A percentile compares a stretch with the other conserved stretches of the same genome.
These are phyloP conservation scores for Rhodotorula kratochvilovae DNA, from an alignment of 768 basidiomycete species.

Conservation along the genomic window DNA sequence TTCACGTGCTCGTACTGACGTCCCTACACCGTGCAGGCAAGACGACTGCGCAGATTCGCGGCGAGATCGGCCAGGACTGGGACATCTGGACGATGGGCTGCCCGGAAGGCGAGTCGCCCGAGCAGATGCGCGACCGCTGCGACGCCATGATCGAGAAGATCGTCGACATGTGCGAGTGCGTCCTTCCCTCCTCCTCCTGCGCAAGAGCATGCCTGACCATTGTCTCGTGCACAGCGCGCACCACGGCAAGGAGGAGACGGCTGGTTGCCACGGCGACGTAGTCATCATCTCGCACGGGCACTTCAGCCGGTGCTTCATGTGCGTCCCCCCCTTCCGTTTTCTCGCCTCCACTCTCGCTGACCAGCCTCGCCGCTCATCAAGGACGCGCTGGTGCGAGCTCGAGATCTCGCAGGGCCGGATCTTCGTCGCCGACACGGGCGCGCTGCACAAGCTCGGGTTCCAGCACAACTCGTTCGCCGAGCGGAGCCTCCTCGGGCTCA, in stretches of 20 bases:
- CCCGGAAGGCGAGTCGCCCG: conserved; percentile 77
- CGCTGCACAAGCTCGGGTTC: conserved; percentile 27
- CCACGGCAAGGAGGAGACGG: conserved; percentile 68
- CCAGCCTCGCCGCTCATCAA: conserved; percentile 42
- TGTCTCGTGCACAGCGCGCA: conserved; percentile 56
- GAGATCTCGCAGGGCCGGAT: conserved; percentile 52
- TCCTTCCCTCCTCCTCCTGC: neutral
- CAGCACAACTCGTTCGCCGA: conserved; percentile 35
- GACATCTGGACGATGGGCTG: conserved; percentile 54
- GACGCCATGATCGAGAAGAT: conserved; percentile 72
- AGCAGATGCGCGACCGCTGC: conserved; percentile 73
- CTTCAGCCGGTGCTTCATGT: conserved; percentile 50
- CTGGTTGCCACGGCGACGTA: conserved; percentile 66
- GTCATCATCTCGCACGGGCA: conserved; percentile 83
- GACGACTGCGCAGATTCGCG: conserved; percentile 18
- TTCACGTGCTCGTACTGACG: too few relatives aligned
- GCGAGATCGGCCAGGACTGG: conserved; percentile 56
- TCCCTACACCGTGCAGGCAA: conserved; percentile 38
- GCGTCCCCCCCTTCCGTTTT: neutral
- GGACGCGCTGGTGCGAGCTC: conserved; percentile 75
- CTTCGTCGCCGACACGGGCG: conserved; percentile 36
- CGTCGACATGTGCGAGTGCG: conserved; percentile 37
- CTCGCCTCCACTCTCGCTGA: too few relatives aligned
- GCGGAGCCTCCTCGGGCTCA: conserved; percentile 15
- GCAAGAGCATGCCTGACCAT: conserved; percentile 11